phyloP scores from a whole-genome alignment of 805 yeast species.

The Pichia thaimueangensis region DNA sequence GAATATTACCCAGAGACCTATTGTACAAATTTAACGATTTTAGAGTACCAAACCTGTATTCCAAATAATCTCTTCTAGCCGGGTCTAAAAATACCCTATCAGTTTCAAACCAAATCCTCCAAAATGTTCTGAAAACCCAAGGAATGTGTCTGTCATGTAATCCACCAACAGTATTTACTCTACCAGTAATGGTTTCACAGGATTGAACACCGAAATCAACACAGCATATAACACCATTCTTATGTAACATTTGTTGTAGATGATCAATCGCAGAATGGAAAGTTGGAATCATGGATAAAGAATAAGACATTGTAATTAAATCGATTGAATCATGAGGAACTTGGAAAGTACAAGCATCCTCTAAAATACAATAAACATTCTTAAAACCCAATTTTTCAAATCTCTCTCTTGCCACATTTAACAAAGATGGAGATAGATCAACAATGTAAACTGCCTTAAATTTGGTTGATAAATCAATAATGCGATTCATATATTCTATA shows the following conservation, averaged over 20 bases:
- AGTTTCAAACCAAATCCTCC: conserved; percentile 86
- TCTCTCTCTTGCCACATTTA: conserved; percentile 62
- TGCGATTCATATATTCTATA: conserved; percentile 65
- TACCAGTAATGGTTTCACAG: conserved; percentile 54
- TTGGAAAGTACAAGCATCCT: conserved; percentile 69
- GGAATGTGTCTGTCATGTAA: conserved; percentile 62
- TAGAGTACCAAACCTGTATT: conserved; percentile 75
- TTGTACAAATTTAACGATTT: conserved; percentile 68
- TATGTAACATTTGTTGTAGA: conserved; percentile 45
- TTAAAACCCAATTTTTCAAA: conserved; percentile 42
- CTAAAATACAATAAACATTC: conserved; percentile 62
- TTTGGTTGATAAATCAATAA: conserved; percentile 39
- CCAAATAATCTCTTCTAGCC: conserved; percentile 75
- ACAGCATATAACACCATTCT: conserved; percentile 57
- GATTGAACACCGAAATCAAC: conserved; percentile 81
- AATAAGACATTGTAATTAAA: conserved; percentile 70
- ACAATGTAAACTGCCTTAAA: conserved; percentile 67
- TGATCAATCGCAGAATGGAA: conserved; percentile 75
- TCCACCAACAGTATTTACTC: conserved; percentile 73
- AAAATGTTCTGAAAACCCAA: conserved; percentile 72
- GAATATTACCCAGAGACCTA: conserved; percentile 61
- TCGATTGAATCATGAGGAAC: conserved; percentile 53
- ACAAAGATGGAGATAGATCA: conserved; percentile 71
- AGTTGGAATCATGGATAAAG: conserved; percentile 80
- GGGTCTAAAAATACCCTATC: conserved; percentile 76